Conservation (phyloP, 2,329 filamentous ascomycete species). For the Colletotrichum plurivorum region DNA sequence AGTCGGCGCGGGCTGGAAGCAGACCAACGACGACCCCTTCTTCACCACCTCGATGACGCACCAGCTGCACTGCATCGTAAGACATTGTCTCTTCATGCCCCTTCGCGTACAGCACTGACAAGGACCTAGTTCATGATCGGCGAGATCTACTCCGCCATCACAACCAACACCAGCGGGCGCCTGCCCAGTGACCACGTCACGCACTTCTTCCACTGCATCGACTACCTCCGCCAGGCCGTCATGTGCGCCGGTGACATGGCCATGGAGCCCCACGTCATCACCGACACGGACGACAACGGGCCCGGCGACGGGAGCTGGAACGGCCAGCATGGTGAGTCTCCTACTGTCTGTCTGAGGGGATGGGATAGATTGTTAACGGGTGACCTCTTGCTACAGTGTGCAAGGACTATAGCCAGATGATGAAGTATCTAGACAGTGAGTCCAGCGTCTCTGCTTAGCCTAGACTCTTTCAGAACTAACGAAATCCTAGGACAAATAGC, state of each 20-base stretch:
- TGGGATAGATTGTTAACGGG: background rate
- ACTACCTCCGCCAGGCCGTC: slow-evolving; percentile 57
- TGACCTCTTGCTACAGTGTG: slow-evolving; percentile 48
- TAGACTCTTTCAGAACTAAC: background rate
- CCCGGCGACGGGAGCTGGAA: slow-evolving; percentile 56
- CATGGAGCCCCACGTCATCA: slow-evolving; percentile 53
- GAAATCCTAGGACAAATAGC: slow-evolving; percentile 41
- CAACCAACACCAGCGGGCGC: slow-evolving; percentile 35
- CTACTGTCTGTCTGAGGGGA: background rate
- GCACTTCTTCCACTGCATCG: slow-evolving; percentile 59
- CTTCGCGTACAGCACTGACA: background rate
- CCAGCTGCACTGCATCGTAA: slow-evolving; percentile 57
- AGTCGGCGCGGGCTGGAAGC: slow-evolving; percentile 53
- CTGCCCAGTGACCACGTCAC: slow-evolving; percentile 47
- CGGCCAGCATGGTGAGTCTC: slow-evolving; percentile 53
- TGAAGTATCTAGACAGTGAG: slow-evolving; percentile 52
- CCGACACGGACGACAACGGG: slow-evolving; percentile 55
- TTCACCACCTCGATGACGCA: slow-evolving; percentile 58
- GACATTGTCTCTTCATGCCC: slow-evolving; percentile 13
- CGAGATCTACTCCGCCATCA: slow-evolving; percentile 49
- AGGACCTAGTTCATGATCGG: slow-evolving; percentile 51
- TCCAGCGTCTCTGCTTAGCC: background rate
- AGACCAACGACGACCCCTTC: slow-evolving; percentile 51
- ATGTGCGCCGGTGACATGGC: slow-evolving; percentile 55
- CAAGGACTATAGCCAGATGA: slow-evolving; percentile 54